Base-by-base conservation (phyloP, 1,139 yeast genomes). In the Nakaseomyces sp. region DNA sequence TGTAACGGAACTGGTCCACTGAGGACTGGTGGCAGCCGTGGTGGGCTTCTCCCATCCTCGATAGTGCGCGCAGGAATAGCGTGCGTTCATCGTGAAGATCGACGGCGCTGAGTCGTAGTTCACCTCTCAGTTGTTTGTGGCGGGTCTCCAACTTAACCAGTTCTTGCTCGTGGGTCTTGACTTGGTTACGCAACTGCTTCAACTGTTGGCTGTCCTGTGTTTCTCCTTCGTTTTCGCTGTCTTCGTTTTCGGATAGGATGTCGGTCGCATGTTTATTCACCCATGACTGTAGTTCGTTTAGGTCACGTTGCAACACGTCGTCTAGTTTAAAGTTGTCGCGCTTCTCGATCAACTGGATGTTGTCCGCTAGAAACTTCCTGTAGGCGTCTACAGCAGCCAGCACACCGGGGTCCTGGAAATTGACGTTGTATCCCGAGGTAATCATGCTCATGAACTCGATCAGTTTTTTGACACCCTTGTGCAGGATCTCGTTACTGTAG, bases 321-420 rank as follows among this genome's bases (percentile, higher is more conserved):
- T 62, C 50, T 32, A 60, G 42, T 17, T 6, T 41, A 41, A 10
- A 53, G 39, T n/a, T 47, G 41, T 15, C 47, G 37, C 1, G 15
- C 25, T n/a, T 30, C 28, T 30, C 41, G 17, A n/a, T 45, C 5
- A 43, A 26, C 3, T 22, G 35, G 10, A 48, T 42, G 42, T 57
- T 56, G 41, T 54, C 50, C 8, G 45, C 46, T 26, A 58, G 41
- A 42, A 74, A 78, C 47, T 79, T 75, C 47, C 78, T 81, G 64
- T 71, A 88, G 0, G 71, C 62, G 38, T 72, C 68, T 16, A 86
- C 81, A 0, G 94, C 81, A 9, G 69, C 73, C 58, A 86, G 86
- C 16, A 89, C 96, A 0, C 89, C 94, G 4, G 79, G 77, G 63
- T 89, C 96, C 59, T 88, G 89, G 67, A 85, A 87, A 60, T 88